These are phyloP conservation scores for Phaeosphaeria sp. DNA, from an alignment of 2,329 filamentous ascomycete genomes.

Conservation along the genomic window DNA sequence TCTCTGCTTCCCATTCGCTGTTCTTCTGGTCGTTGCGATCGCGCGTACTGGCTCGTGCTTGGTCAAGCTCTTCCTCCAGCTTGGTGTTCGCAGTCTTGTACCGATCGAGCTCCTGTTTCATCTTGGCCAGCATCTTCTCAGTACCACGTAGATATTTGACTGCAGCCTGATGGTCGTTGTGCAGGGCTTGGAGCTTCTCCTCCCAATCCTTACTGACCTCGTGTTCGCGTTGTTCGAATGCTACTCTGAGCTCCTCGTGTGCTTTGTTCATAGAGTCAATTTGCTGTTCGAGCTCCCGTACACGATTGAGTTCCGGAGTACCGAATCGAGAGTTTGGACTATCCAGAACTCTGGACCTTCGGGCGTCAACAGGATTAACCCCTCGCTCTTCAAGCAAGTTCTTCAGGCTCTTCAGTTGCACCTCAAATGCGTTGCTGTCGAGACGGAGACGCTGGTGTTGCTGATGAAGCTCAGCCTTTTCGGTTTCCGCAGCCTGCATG, in stretches of 20 bases:
- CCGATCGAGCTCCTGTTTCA: slow-evolving; percentile 94
- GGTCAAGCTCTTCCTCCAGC: slow-evolving; percentile 81
- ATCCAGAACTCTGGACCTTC: slow-evolving; percentile 74
- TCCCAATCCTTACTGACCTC: slow-evolving; percentile 90
- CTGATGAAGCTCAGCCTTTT: slow-evolving; percentile 82
- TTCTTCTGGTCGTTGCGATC: slow-evolving; percentile 54
- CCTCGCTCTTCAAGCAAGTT: slow-evolving; percentile 90
- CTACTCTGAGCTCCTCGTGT: slow-evolving; percentile 83
- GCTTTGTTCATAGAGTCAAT: slow-evolving; percentile 77
- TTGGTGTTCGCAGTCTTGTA: slow-evolving; percentile 87
- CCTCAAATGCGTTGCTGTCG: slow-evolving; percentile 89
- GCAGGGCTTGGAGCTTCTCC: slow-evolving; percentile 90
- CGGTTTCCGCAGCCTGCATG: slow-evolving; percentile 78
- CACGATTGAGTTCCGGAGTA: slow-evolving; percentile 78
- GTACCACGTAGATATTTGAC: slow-evolving; percentile 98
- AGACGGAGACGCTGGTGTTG: slow-evolving; percentile 86
- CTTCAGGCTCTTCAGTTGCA: slow-evolving; percentile 93
- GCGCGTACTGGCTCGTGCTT: slow-evolving; percentile 51
- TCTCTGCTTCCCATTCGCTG: slow-evolving; percentile 77
- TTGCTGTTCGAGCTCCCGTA: slow-evolving; percentile 88
- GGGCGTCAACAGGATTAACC: slow-evolving; percentile 75
- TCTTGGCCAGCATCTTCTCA: slow-evolving; percentile 98
- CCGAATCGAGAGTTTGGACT: slow-evolving; percentile 77
- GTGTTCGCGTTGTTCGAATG: slow-evolving; percentile 79
- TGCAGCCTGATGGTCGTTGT: slow-evolving; percentile 96